Evolutionary conservation across 371 early-diverging fungal species (phyloP).

Genomic region (Zychaea mexicana): DNA sequence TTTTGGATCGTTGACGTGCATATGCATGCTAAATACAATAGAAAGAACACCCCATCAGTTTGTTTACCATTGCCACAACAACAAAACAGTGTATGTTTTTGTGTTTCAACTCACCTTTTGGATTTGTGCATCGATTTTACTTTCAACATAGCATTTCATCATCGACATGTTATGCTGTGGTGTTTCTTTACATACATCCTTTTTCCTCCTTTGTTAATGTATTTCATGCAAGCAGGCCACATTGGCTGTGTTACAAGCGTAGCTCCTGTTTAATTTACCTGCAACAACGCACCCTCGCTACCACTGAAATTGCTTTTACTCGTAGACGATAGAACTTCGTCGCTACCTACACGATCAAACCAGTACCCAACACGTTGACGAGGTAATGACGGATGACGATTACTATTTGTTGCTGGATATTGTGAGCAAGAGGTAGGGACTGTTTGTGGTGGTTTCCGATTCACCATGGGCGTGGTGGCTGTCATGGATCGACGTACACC

Average conservation of each 20-base stretch:
- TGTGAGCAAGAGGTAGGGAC: background rate
- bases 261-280: background rate
- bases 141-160: constrained; percentile 24
- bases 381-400: background rate
- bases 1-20: constrained; percentile 9
- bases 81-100: too few species aligned
- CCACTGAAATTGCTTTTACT: background rate
- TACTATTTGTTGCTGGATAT: background rate
- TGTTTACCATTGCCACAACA: too few species aligned
- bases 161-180: constrained; percentile 14
- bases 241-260: too few species aligned
- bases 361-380: background rate
- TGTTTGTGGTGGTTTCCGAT: background rate
- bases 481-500: constrained; percentile 1
- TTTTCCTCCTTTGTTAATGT: background rate
- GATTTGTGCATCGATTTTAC: constrained; percentile 24
- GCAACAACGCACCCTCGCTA: background rate
- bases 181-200: constrained; percentile 5
- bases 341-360: background rate
- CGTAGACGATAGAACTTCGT: background rate
- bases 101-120: constrained; percentile 22
- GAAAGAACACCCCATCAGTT: too few species aligned
- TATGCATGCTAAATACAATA: constrained; percentile 3
- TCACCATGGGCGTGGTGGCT: constrained; percentile 1
- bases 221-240: background rate